These are phyloP conservation scores for Adansonia digitata DNA, from an alignment of 345 rosid genomes.

Conservation along the genomic window DNA sequence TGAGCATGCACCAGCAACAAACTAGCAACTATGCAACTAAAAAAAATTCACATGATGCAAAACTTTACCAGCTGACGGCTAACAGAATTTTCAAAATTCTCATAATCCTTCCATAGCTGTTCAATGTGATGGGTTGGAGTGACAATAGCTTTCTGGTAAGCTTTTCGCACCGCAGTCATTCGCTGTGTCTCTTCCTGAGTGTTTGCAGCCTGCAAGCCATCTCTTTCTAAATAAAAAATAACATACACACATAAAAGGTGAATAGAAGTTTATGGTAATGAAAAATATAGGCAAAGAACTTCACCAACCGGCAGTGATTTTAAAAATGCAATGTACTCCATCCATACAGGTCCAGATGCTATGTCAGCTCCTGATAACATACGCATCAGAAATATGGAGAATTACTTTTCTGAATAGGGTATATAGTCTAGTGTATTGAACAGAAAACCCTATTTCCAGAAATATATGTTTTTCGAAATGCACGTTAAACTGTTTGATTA, in stretches of 20 bases:
- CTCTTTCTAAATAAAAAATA: conserved; percentile 17
- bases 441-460: background rate
- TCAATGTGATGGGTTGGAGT: conserved; percentile 89
- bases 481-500: background rate
- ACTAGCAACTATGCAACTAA: background rate
- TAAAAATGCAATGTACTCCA: conserved; percentile 77
- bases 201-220: conserved; percentile 52
- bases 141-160: conserved; percentile 80
- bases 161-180: conserved; percentile 74
- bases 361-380: conserved; percentile 71
- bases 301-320: conserved; percentile 74
- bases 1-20: conserved; percentile 4
- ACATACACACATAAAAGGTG: background rate
- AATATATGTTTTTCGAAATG: background rate
- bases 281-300: conserved; percentile 21
- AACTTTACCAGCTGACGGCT: conserved; percentile 82
- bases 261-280: background rate
- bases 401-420: background rate
- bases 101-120: conserved; percentile 96
- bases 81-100: conserved; percentile 85
- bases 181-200: conserved; percentile 76
- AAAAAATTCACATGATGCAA: conserved; percentile 19
- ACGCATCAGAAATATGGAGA: conserved; percentile 24
- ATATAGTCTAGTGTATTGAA: background rate
- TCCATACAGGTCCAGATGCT: conserved; percentile 92